phyloP scores from a whole-genome alignment of 2,329 filamentous ascomycete species.

The Arthrocladium fulminans region DNA sequence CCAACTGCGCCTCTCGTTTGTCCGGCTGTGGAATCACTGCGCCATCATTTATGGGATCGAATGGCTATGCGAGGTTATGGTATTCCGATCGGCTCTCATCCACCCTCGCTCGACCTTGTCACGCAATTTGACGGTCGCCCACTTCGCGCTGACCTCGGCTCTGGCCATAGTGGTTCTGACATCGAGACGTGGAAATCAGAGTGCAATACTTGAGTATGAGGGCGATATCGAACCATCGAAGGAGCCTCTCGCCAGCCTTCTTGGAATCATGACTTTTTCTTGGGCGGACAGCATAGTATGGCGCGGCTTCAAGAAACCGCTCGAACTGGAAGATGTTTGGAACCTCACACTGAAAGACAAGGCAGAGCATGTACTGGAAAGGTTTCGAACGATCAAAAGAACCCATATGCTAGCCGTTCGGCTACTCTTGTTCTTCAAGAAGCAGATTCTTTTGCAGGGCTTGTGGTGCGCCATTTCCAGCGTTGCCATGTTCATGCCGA shows the following conservation, averaged over 20 bases:
- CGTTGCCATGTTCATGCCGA: conserved; percentile 82
- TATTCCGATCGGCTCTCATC: conserved; percentile 79
- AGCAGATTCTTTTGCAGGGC: conserved; percentile 65
- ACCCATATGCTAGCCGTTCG: conserved; percentile 71
- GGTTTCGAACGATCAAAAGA: conserved; percentile 79
- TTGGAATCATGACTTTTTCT: conserved; percentile 77
- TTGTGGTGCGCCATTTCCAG: conserved; percentile 70
- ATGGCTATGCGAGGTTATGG: conserved; percentile 66
- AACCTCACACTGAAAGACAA: conserved; percentile 84
- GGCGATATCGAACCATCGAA: conserved; percentile 76
- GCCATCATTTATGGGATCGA: conserved; percentile 70
- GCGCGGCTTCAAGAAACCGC: conserved; percentile 75
- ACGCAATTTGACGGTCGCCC: conserved; percentile 57
- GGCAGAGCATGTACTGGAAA: conserved; percentile 65
- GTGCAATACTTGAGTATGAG: conserved; percentile 80
- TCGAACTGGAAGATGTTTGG: conserved; percentile 83
- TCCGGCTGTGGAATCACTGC: conserved; percentile 86
- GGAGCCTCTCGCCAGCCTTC: conserved; percentile 77
- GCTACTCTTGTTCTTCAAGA: conserved; percentile 74
- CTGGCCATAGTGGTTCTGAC: conserved; percentile 68
- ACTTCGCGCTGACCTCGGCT: conserved; percentile 67
- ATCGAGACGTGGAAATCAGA: conserved; percentile 85
- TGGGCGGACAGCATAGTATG: conserved; percentile 89
- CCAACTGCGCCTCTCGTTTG: conserved; percentile 56
- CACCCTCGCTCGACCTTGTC: conserved; percentile 58